These are phyloP conservation scores for Austroboletus novae-zelandiae DNA, from an alignment of 1,284 basidiomycete species.

Conservation along the genomic window DNA sequence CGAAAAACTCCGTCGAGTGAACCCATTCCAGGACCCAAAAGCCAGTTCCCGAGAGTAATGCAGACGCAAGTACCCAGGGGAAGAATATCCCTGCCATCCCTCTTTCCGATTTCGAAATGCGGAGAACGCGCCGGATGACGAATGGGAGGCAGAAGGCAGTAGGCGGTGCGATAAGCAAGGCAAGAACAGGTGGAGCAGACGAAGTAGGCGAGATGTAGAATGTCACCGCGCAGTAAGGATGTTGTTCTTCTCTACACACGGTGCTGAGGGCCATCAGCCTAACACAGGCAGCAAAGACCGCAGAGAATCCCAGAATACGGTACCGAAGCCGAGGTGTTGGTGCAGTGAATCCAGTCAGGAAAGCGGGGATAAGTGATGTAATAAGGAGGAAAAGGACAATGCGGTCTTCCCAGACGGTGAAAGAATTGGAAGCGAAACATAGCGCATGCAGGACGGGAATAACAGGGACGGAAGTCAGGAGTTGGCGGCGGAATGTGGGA, in stretches of 20 bases:
- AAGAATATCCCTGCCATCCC: constrained; percentile 70
- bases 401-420: constrained; percentile 94
- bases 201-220: constrained; percentile 78
- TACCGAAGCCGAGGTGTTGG: constrained; percentile 69
- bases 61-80: constrained; percentile 53
- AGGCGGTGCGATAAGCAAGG: constrained; percentile 42
- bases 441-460: constrained; percentile 66
- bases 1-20: constrained; percentile 53
- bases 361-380: constrained; percentile 57
- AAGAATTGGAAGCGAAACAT: constrained; percentile 88
- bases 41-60: constrained; percentile 55
- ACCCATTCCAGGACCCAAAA: constrained; percentile 84
- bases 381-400: constrained; percentile 74
- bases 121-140: constrained; percentile 56
- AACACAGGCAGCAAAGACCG: constrained; percentile 66
- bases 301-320: constrained; percentile 72
- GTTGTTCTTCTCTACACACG: constrained; percentile 94
- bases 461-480: constrained; percentile 39
- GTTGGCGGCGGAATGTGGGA: constrained; percentile 9
- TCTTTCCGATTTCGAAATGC: constrained; percentile 69
- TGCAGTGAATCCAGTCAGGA: constrained; percentile 61
- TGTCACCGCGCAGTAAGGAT: constrained; percentile 81
- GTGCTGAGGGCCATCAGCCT: constrained; percentile 76
- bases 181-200: constrained; percentile 57
- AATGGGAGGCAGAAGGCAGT: constrained; percentile 51